Base-by-base conservation (phyloP, 1,284 basidiomycete species). In the Ganoderma boninense region DNA sequence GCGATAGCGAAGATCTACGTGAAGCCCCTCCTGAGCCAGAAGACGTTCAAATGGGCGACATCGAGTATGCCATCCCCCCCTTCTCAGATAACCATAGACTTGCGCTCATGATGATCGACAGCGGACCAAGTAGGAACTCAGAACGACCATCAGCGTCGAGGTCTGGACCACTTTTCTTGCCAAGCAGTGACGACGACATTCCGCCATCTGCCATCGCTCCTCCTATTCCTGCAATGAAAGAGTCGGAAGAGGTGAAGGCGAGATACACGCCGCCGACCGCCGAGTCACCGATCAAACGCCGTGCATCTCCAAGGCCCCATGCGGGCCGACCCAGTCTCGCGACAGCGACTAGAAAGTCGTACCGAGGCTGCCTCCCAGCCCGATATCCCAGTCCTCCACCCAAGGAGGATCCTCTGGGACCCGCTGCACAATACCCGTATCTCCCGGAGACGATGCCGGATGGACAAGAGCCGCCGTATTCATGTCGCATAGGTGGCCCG, bases 401-500 rank as follows among this genome's bases (percentile, higher is more conserved):
- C 11, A 79, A 78, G 4, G 66, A 68, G 11, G 80, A 87, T 63
- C 85, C 82, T 3, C 82, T 88, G 7, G 88, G 88, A 0, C 89
- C 91, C 4, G 83, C 87, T 40, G 85, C 85, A 0, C 82, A 81
- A 59, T 77, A 79, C 43, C 90, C 90, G 6, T 91, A 86, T 77
- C 80, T 90, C 16, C 87, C 87, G 4, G 84, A 82, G 16, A 77
- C 77, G 62, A 85, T 83, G 1, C 82, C 82, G 43, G 84, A 87
- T 42, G 84, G 84, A 2, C 86, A 85, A 59, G 42, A 44, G 42
- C 40, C 49, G 62, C 32, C 69, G 13, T 71, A 89, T 72, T 92
- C 91, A 4, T 90, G 87, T 74, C 87, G 92, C 29, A 88, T 89
- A 13, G 86, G 87, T 38, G 92, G 92, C 0, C 84, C 89, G 1